Evolutionary conservation across 1,139 yeast species (phyloP).

Genomic region (Blastobotrys capitulatus): DNA sequence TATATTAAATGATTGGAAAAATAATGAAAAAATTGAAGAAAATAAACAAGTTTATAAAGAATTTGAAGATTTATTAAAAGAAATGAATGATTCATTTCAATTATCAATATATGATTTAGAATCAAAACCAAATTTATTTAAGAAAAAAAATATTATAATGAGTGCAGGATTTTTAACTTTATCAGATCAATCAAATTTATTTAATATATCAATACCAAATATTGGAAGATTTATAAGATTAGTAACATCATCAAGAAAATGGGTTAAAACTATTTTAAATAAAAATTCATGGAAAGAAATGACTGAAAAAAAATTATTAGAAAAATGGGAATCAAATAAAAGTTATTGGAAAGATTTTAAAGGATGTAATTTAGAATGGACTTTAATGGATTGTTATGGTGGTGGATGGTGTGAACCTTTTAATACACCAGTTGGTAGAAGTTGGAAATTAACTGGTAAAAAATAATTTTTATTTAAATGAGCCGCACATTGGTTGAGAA

Average conservation of each 20-base stretch:
- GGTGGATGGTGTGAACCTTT: conserved; percentile 65
- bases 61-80: conserved; percentile 28
- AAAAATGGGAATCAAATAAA: conserved; percentile 45
- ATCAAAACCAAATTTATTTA: conserved; percentile 12
- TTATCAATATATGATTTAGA: conserved; percentile 36
- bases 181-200: conserved; percentile 43
- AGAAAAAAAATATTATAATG: conserved; percentile 33
- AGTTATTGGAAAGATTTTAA: conserved; percentile 51
- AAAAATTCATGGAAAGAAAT: conserved; percentile 48
- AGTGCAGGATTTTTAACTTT: conserved; percentile 52
- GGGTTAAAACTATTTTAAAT: conserved; percentile 45
- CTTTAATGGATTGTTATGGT: conserved; percentile 60
- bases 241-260: conserved; percentile 43
- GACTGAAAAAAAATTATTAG: conserved; percentile 45
- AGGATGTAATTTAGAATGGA: conserved; percentile 59
- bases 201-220: conserved; percentile 54
- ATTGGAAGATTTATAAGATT: conserved; percentile 53
- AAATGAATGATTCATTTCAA: conserved; percentile 29
- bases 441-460: conserved; percentile 57
- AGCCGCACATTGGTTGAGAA: neutral
- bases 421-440: conserved; percentile 64
- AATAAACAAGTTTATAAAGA: conserved; percentile 11
- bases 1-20: conserved; percentile 16
- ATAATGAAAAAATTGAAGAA: neutral
- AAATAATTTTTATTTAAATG: conserved; percentile 1